Evolutionary conservation across 768 basidiomycete species (phyloP), one percentile per base, ranked within the genome.

Genomic region (Mycena filopes): DNA sequence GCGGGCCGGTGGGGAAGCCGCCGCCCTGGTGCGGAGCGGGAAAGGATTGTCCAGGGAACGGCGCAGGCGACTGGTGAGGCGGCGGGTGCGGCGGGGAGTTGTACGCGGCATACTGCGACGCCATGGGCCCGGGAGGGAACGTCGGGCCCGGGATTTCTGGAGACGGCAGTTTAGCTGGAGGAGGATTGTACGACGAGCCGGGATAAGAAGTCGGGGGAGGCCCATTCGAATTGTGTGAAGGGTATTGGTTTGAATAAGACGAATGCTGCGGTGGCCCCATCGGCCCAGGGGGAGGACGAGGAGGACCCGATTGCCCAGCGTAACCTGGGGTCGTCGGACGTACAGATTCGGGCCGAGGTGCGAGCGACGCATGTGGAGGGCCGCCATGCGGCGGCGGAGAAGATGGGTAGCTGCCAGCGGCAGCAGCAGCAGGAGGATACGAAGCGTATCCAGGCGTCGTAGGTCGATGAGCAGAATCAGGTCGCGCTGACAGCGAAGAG

Each of bases 311-410:
- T 10, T 40, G 61, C 3, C 33, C 54, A n/a, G 21, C 28, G 41
- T 63, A 68, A 28, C 57, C 67, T 5, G 67, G 62, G 5, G 67
- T 51, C 49, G 63, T 65, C 18, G 67, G 63, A 21, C 60, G 59
- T 26, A 33, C 51, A 4, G 62, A 68, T 10, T 64, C 66, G 21
- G 57, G 64, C 16, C 57, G 57, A 15, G 64, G 51, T 11, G 62
- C 55, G 48, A 67, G 55, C 47, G 60, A 53, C 43, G 60, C 33
- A 51, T 33, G 60, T 42, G 36, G 54, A 36, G 49, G 56, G 3
- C 45, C 49, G 2, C 56, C 38, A 25, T 59, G 59, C n/a, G 60
- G 60, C 25, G 60, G 55, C 25, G 47, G 48, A 38, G 60, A 59
- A 58, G 66, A 28, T 40, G 55, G 16, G 25, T 64, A 64, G 6